Evolutionary conservation across 2,329 filamentous ascomycete genomes (phyloP).

Genomic region (Helotiales sp.): DNA sequence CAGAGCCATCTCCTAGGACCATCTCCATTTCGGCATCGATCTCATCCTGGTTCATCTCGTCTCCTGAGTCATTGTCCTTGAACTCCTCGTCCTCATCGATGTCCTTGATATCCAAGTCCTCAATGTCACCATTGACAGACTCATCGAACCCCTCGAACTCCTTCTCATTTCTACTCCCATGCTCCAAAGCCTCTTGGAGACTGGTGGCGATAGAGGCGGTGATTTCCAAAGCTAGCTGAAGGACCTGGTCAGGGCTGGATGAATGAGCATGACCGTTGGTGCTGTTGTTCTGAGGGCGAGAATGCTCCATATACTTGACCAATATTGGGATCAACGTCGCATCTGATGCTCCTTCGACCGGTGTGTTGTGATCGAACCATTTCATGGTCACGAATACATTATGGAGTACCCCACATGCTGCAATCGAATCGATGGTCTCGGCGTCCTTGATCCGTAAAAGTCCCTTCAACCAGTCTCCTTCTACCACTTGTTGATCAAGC

Average conservation of each 20-base stretch:
- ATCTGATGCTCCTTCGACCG: constrained; percentile 55
- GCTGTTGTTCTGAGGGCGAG: constrained; percentile 25
- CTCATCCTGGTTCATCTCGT: constrained; percentile 59
- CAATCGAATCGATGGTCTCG: constrained; percentile 55
- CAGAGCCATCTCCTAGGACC: constrained; percentile 55
- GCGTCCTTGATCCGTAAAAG: constrained; percentile 55
- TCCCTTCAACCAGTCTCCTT: constrained; percentile 54
- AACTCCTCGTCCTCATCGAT: constrained; percentile 47
- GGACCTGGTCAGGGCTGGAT: constrained; percentile 39
- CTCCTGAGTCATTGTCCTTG: constrained; percentile 48
- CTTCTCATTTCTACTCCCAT: constrained; percentile 48
- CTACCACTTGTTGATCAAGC: constrained; percentile 58
- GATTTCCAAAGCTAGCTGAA: constrained; percentile 61
- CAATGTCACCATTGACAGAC: constrained; percentile 34
- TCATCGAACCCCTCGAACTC: constrained; percentile 48
- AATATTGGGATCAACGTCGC: constrained; percentile 55
- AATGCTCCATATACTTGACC: constrained; percentile 39
- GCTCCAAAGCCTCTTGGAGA: constrained; percentile 57
- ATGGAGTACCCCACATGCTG: constrained; percentile 66
- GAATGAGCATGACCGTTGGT: constrained; percentile 30
- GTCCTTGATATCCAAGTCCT: constrained; percentile 48
- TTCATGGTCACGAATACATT: constrained; percentile 62
- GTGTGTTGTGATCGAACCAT: constrained; percentile 57
- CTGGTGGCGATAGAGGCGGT: constrained; percentile 67
- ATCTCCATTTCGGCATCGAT: constrained; percentile 69